Evolutionary conservation across 768 basidiomycete species (phyloP), one percentile per base, ranked within the genome.

Genomic region (Tricholoma bakamatsutake): DNA sequence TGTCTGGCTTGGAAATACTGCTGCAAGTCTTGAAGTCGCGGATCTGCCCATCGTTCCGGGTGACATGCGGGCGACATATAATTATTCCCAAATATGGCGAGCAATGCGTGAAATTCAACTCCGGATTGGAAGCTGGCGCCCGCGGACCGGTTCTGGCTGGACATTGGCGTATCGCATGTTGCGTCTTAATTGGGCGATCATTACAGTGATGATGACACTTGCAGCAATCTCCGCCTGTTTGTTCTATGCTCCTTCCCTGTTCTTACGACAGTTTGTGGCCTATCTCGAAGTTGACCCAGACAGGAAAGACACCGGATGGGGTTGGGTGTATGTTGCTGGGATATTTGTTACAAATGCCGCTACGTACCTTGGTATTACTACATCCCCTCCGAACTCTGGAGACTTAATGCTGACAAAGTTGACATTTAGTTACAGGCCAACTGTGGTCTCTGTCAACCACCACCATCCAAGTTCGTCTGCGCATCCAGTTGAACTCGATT

Each of bases 1-100:
- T 12, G 83, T 95, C 54, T 84, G 85, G 81, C 83, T 93, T 40
- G 93, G 92, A 2, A 83, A 91, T 69, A 76, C 75, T 2, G 76
- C 87, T 1, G 77, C 80, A 54, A 86, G 81, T 56, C 79, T 96
- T 46, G 90, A 96, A 61, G 90, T 93, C 18, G 91, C 85, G 57
- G 93, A 97, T 66, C 74, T 97, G 30, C 94, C 93, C 5, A 84
- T 95, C 53, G 80, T 94, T 8, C 82, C 88, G 0, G 81, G 77
- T 0, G 68, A 80, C 61, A 85, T 93, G 82, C 88, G 93, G 30
- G 76, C 80, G 0, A 76, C 83, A 4, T 67, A 69, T 62, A 80
- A 88, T 54, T 92, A 84, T 61, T 60, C 80, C n/a, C 64, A 62
- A 21, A 91, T 93, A 87, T 83, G 80, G 55, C 68, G 64, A 5